Conservation (phyloP, 1,139 yeast species). For the Saccharomyces pastorianus region DNA sequence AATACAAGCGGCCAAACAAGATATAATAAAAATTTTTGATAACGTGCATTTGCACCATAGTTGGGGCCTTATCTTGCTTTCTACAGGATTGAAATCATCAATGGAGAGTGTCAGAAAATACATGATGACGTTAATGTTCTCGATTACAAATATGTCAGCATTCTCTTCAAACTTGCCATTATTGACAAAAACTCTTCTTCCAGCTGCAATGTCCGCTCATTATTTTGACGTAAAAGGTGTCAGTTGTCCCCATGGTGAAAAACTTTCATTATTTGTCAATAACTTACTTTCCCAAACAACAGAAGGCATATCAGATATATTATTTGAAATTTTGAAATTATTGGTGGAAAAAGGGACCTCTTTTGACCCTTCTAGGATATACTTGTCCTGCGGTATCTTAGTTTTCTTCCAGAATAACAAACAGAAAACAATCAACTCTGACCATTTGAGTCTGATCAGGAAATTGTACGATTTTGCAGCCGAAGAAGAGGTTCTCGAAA, state of each 20-base stretch:
- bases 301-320: slow-evolving; percentile 23
- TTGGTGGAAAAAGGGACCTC: slow-evolving; percentile 43
- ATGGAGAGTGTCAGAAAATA: slow-evolving; percentile 74
- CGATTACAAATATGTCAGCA: slow-evolving; percentile 42
- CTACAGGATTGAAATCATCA: slow-evolving; percentile 70
- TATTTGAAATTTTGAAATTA: slow-evolving; percentile 37
- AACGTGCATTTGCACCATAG: slow-evolving; percentile 48
- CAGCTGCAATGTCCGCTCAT: slow-evolving; percentile 57
- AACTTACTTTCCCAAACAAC: slow-evolving; percentile 37
- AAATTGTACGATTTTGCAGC: slow-evolving; percentile 45
- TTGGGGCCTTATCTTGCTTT: slow-evolving; percentile 67
- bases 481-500: slow-evolving; percentile 54
- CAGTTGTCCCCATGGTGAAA: slow-evolving; percentile 53
- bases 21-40: slow-evolving; percentile 50
- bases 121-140: slow-evolving; percentile 49
- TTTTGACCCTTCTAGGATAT: slow-evolving; percentile 68
- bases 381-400: slow-evolving; percentile 49
- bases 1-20: slow-evolving; percentile 67
- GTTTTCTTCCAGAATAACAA: slow-evolving; percentile 39
- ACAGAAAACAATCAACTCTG: slow-evolving; percentile 31
- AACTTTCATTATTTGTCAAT: slow-evolving; percentile 41
- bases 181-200: slow-evolving; percentile 48
- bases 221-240: slow-evolving; percentile 41
- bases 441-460: slow-evolving; percentile 31
- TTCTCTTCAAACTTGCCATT: slow-evolving; percentile 39